phyloP scores from a whole-genome alignment of 1,139 yeast species.

The Trichomonascaceae sp. region DNA sequence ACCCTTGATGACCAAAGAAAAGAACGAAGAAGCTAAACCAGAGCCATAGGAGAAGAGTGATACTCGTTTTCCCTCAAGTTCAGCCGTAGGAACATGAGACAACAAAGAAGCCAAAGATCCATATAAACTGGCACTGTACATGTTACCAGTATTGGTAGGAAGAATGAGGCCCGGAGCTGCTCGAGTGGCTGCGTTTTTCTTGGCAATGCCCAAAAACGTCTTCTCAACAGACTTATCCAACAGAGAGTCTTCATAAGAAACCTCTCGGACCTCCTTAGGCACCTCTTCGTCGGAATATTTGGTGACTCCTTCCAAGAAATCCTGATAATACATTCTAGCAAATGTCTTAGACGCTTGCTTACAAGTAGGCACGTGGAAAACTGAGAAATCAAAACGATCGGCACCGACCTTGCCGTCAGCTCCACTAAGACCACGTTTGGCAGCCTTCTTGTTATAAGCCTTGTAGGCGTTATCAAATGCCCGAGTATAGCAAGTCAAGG shows the following conservation, averaged over 20 bases:
- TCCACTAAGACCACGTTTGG: constrained; percentile 43
- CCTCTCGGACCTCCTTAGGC: constrained; percentile 58
- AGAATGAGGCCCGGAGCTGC: constrained; percentile 77
- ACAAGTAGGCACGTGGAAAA: constrained; percentile 98
- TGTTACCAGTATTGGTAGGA: constrained; percentile 97
- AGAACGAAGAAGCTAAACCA: constrained; percentile 90
- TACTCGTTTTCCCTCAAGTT: constrained; percentile 75
- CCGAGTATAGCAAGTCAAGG: constrained; percentile 87
- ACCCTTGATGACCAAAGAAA: constrained; percentile 72
- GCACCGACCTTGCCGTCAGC: constrained; percentile 35
- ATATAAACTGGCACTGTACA: constrained; percentile 95
- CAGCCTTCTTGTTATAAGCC: constrained; percentile 74
- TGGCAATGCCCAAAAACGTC: constrained; percentile 72
- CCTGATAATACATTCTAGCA: constrained; percentile 88
- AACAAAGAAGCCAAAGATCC: constrained; percentile 79
- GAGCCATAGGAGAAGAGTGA: constrained; percentile 97
- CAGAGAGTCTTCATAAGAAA: constrained; percentile 73
- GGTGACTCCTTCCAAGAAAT: constrained; percentile 63
- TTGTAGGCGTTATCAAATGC: constrained; percentile 87
- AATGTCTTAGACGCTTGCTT: constrained; percentile 89
- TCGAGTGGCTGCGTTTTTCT: constrained; percentile 61
- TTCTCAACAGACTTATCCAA: constrained; percentile 80
- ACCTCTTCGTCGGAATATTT: constrained; percentile 38
- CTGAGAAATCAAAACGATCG: constrained; percentile 82
- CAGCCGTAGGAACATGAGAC: constrained; percentile 65